Evolutionary conservation across 202 grass and related monocot species (phyloP).

Genomic region (Musa balbisiana): DNA sequence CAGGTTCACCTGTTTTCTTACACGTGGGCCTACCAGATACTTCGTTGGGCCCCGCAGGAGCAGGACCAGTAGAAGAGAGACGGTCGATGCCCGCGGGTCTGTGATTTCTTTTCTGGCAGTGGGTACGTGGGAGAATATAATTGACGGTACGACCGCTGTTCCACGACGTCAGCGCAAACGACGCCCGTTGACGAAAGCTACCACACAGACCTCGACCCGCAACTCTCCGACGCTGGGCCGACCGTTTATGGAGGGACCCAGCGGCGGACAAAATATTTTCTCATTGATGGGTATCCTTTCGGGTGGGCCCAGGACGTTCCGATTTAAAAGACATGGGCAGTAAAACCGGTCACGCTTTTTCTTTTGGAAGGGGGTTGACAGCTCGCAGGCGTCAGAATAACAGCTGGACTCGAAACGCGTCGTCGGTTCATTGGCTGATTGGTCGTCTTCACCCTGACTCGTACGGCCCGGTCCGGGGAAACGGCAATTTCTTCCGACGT

Average conservation of each 20-base stretch:
- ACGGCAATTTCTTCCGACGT: conserved; percentile 2
- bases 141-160: conserved; percentile 10
- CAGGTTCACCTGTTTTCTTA: too few relatives aligned
- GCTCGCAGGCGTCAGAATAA: neutral
- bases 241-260: too few relatives aligned
- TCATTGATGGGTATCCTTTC: neutral
- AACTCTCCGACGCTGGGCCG: neutral
- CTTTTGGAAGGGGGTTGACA: neutral
- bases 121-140: neutral
- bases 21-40: too few relatives aligned
- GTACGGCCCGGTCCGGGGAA: neutral
- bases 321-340: neutral
- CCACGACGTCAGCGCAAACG: neutral
- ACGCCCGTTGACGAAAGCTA: neutral
- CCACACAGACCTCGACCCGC: fast-evolving
- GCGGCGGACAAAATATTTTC: too few relatives aligned
- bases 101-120: neutral
- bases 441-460: neutral
- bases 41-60: neutral
- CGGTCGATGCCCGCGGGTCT: neutral
- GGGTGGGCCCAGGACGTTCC: neutral
- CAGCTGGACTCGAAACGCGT: conserved; percentile 3
- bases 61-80: neutral
- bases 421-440: neutral
- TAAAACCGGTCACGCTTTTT: conserved; percentile 7